These are phyloP conservation scores for Aureoboletus auriporus DNA, from an alignment of 768 basidiomycete species.

Conservation along the genomic window DNA sequence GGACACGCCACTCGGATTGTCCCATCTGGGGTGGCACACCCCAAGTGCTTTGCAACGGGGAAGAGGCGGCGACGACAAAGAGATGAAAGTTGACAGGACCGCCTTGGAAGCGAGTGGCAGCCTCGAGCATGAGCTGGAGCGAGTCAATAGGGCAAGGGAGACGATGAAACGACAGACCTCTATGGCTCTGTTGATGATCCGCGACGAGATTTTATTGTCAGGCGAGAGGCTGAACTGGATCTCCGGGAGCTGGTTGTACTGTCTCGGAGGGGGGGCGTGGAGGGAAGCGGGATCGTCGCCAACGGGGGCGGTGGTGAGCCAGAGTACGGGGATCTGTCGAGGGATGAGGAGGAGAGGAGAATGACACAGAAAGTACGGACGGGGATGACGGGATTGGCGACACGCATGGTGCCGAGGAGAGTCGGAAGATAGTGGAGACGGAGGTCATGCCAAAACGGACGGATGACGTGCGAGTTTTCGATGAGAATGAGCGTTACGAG, in stretches of 20 bases:
- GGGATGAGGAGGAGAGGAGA: constrained; percentile 1
- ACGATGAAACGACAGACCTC: constrained; percentile 32
- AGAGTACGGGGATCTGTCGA: constrained; percentile 34
- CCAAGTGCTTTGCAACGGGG: constrained; percentile 35
- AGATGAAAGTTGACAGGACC: constrained; percentile 43
- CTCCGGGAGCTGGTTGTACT: constrained; percentile 39
- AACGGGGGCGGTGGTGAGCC: constrained; percentile 44
- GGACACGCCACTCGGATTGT: constrained; percentile 37
- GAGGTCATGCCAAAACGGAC: constrained; percentile 45
- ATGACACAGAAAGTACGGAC: constrained; percentile 31
- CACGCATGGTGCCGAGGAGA: constrained; percentile 40
- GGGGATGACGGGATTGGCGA: constrained; percentile 35
- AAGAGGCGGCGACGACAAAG: constrained; percentile 50
- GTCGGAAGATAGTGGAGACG: constrained; percentile 42
- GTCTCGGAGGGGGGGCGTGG: constrained; percentile 31
- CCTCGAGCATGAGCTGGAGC: constrained; percentile 27
- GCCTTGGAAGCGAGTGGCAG: constrained; percentile 27
- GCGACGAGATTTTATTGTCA: constrained; percentile 42
- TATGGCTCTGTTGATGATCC: constrained; percentile 40
- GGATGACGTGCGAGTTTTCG: constrained; percentile 51
- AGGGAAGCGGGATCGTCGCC: constrained; percentile 24
- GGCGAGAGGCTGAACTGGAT: constrained; percentile 40
- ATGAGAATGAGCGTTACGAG: constrained; percentile 44
- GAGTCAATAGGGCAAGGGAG: neutral
- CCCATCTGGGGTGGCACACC: constrained; percentile 22